A percentile compares a stretch with the other conserved stretches of the same genome.
Evolutionary conservation across 805 yeast genomes (phyloP).

Genomic region (Candida odintsovae): DNA sequence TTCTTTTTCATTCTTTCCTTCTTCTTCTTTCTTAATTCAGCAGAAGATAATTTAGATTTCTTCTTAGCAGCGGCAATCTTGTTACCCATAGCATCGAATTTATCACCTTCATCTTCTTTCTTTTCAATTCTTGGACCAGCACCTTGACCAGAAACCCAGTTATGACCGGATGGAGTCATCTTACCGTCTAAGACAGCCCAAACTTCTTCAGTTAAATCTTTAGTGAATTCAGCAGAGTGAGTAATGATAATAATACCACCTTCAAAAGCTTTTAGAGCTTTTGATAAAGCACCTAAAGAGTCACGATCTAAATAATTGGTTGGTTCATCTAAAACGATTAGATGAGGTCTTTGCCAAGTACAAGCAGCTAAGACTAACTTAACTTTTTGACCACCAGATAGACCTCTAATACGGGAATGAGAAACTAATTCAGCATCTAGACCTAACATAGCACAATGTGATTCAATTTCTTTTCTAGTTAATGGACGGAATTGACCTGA

Average conservation of each 20-base stretch:
- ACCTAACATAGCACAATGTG: conserved; percentile 98
- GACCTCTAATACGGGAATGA: conserved; percentile 99
- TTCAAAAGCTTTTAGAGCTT: conserved; percentile 96
- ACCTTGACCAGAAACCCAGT: conserved; percentile 99
- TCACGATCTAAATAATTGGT: conserved; percentile 99
- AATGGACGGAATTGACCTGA: conserved; percentile 99
- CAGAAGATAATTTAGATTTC: conserved; percentile 96
- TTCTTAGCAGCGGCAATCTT: conserved; percentile 94
- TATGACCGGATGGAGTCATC: conserved; percentile 99
- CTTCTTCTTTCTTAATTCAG: conserved; percentile 99
- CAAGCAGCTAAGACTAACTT: conserved; percentile 99
- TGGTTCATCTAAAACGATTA: conserved; percentile 99
- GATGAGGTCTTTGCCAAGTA: conserved; percentile 99
- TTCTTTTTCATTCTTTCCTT: conserved; percentile 99
- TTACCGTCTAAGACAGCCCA: conserved; percentile 99
- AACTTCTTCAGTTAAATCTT: conserved; percentile 98
- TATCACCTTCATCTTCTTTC: conserved; percentile 95
- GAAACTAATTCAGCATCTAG: conserved; percentile 98
- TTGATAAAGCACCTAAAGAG: conserved; percentile 98
- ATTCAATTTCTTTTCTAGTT: conserved; percentile 99
- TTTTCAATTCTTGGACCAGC: conserved; percentile 98
- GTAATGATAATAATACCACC: conserved; percentile 99
- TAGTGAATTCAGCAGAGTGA: conserved; percentile 99
- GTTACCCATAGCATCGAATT: conserved; percentile 99
- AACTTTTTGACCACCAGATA: conserved; percentile 99